A percentile compares a stretch with the other conserved stretches of the same genome.
These are phyloP conservation scores for Rhinocladiella similis DNA, from an alignment of 2,329 filamentous ascomycete species.

Conservation along the genomic window DNA sequence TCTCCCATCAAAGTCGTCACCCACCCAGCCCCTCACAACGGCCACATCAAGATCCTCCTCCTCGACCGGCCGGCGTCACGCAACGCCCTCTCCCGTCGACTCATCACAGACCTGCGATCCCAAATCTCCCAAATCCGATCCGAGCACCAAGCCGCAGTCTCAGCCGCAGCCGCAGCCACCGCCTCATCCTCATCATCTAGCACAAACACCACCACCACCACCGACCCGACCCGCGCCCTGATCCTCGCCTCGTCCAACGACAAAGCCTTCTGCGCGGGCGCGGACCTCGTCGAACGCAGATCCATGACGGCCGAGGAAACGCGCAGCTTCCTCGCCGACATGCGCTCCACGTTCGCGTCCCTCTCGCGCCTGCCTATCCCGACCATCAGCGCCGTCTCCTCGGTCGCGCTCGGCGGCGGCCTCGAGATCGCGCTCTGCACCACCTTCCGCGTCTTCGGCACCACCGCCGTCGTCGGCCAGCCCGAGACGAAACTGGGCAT, in stretches of 20 bases:
- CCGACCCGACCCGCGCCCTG: slow-evolving; percentile 70
- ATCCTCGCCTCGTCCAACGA: slow-evolving; percentile 85
- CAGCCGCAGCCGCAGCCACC: too few relatives aligned
- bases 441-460: slow-evolving; percentile 82
- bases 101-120: slow-evolving; percentile 70
- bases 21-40: slow-evolving; percentile 74
- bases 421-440: slow-evolving; percentile 90
- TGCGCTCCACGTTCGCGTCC: slow-evolving; percentile 73
- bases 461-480: slow-evolving; percentile 74
- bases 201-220: slow-evolving; percentile 32
- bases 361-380: slow-evolving; percentile 79
- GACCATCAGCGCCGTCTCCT: slow-evolving; percentile 84
- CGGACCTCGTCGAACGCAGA: slow-evolving; percentile 85
- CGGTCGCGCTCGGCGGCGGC: slow-evolving; percentile 84
- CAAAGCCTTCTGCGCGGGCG: slow-evolving; percentile 86
- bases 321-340: slow-evolving; percentile 70
- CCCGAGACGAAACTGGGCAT: slow-evolving; percentile 93
- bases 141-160: slow-evolving; percentile 40
- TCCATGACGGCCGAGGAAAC: slow-evolving; percentile 77
- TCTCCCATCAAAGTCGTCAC: slow-evolving; percentile 64
- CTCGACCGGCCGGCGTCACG: slow-evolving; percentile 81
- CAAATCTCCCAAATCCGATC: slow-evolving; percentile 72
- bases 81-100: slow-evolving; percentile 82
- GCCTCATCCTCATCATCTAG: too few relatives aligned
- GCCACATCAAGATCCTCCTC: slow-evolving; percentile 83